phyloP scores from a whole-genome alignment of 2,329 filamentous ascomycete species.

The Berkeleyomyces basicola region DNA sequence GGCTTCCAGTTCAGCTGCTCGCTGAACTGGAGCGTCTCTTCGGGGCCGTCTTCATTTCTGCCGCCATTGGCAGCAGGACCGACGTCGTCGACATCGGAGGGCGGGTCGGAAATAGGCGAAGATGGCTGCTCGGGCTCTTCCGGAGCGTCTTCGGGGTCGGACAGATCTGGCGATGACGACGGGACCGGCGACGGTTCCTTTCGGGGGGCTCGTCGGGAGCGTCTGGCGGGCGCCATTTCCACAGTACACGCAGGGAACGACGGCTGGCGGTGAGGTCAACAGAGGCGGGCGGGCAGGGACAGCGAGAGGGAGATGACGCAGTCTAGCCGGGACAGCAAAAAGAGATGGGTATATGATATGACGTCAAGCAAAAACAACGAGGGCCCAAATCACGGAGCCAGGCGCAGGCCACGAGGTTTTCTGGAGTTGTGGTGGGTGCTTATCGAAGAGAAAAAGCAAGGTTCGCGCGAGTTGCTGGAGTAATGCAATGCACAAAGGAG shows the following conservation, averaged over 20 bases:
- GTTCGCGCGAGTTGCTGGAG: background rate
- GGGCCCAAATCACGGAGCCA: background rate
- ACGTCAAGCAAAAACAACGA: background rate
- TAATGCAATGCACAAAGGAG: background rate
- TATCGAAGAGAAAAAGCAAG: background rate
- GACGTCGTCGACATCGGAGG: slow-evolving; percentile 12
- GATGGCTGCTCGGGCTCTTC: slow-evolving; percentile 11
- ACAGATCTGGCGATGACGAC: slow-evolving; percentile 11
- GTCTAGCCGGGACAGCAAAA: background rate
- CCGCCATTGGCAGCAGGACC: slow-evolving; percentile 11
- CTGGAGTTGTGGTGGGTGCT: background rate
- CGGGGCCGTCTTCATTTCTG: slow-evolving; percentile 17
- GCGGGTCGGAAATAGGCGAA: slow-evolving; percentile 13
- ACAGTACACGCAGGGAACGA: background rate
- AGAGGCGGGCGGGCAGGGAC: background rate
- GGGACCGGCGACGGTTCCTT: slow-evolving; percentile 9
- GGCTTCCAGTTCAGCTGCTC: slow-evolving; percentile 81
- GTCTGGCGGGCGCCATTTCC: slow-evolving; percentile 13
- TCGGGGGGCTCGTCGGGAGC: slow-evolving; percentile 12
- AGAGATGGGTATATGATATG: background rate
- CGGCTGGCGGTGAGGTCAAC: background rate
- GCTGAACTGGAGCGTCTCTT: slow-evolving; percentile 51
- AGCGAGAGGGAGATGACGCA: background rate
- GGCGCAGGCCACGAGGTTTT: background rate
- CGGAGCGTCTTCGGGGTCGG: slow-evolving; percentile 9